Evolutionary conservation across 2,329 filamentous ascomycete genomes (phyloP).

Genomic region (Graphium sp.): DNA sequence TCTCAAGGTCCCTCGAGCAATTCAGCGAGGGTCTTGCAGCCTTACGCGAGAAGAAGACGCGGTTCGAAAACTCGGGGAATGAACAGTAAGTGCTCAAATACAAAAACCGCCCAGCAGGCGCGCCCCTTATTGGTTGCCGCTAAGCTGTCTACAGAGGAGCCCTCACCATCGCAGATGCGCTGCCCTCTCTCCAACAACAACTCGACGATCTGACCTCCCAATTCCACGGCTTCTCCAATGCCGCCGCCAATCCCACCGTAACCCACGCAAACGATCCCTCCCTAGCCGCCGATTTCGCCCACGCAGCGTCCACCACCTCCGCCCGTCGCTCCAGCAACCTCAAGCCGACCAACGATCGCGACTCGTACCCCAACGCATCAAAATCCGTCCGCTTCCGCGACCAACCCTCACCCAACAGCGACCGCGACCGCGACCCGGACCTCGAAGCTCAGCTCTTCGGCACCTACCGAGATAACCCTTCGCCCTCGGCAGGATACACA

Average conservation of each 20-base stretch:
- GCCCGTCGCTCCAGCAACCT: conserved; percentile 8
- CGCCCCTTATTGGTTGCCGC: background rate
- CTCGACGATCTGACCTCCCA: conserved; percentile 62
- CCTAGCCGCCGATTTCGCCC: conserved; percentile 45
- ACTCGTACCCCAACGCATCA: conserved; percentile 17
- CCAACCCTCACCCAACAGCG: conserved; percentile 22
- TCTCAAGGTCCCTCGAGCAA: conserved; percentile 75
- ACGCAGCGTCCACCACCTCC: conserved; percentile 29
- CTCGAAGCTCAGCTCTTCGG: conserved; percentile 27
- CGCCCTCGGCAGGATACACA: conserved; percentile 33
- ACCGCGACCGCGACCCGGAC: conserved; percentile 22
- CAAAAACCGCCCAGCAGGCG: background rate
- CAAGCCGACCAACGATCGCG: conserved; percentile 14
- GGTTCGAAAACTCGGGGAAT: conserved; percentile 47
- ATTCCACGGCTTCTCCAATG: conserved; percentile 51
- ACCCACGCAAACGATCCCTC: conserved; percentile 47
- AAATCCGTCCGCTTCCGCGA: conserved; percentile 85
- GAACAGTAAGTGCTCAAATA: conserved; percentile 32
- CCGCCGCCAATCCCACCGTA: conserved; percentile 30
- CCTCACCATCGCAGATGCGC: conserved; percentile 40
- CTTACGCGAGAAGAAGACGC: conserved; percentile 46
- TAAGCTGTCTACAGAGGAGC: conserved; percentile 19
- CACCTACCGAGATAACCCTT: conserved; percentile 56
- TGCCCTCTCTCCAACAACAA: conserved; percentile 54
- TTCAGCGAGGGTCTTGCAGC: conserved; percentile 63